Conservation (phyloP, 176 grass and related monocot species). For the Guadua angustifolia region DNA sequence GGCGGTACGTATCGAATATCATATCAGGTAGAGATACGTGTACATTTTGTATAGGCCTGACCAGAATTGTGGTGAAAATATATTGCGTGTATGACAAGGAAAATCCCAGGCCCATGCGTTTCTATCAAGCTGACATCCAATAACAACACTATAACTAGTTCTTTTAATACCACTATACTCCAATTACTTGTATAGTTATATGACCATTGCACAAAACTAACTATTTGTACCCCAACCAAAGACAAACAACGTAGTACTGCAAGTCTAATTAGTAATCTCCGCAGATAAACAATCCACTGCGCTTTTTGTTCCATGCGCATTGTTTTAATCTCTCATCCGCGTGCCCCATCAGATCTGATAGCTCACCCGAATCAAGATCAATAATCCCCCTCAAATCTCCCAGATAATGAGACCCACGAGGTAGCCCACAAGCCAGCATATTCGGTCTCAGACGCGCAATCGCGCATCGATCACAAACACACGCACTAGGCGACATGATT, state of each 20-base stretch:
- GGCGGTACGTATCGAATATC: not conserved
- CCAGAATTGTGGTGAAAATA: not conserved
- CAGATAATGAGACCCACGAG: constrained; percentile 1
- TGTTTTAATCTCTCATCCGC: not conserved
- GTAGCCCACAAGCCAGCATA: not conserved
- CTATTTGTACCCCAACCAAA: not conserved
- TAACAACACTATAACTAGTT: not conserved
- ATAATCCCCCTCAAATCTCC: constrained; percentile 20
- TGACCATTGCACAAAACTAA: not conserved
- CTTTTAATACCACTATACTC: not conserved
- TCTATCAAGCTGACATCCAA: not conserved
- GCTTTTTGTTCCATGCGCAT: constrained; percentile 10
- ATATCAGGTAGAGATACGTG: not conserved
- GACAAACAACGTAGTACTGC: not conserved
- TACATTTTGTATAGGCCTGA: not conserved
- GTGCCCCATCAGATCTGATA: constrained; percentile 7
- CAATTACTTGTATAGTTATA: not conserved
- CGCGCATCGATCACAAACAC: not conserved
- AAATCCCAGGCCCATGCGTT: not conserved
- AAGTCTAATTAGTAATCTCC: not conserved
- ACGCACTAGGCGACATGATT: constrained; percentile 35
- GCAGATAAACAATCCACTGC: constrained; percentile 15
- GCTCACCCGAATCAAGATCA: constrained; percentile 24
- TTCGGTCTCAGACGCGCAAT: not conserved
- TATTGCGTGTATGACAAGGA: constrained; percentile 4